phyloP scores from a whole-genome alignment of 495 filamentous ascomycete species.

The Aspergillus biplanus region DNA sequence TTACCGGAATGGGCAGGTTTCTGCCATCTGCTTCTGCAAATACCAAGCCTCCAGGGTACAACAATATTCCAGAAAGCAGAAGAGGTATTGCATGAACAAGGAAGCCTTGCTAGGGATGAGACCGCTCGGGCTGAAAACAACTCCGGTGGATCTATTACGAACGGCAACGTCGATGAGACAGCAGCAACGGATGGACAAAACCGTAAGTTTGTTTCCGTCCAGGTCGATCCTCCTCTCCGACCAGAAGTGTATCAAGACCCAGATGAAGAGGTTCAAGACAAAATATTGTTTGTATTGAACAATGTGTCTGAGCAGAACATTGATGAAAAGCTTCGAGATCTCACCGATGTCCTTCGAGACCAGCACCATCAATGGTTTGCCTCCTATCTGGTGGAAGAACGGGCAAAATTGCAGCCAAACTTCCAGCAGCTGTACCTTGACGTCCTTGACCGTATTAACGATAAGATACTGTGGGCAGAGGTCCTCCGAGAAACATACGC shows the following conservation, averaged over 20 bases:
- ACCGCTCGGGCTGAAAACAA: conserved; percentile 41
- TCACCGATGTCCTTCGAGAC: conserved; percentile 75
- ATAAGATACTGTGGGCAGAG: conserved; percentile 79
- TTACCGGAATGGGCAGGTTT: conserved; percentile 93
- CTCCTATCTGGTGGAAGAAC: conserved; percentile 90
- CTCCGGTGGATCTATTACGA: conserved; percentile 52
- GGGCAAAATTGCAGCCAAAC: conserved; percentile 94
- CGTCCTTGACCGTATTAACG: conserved; percentile 79
- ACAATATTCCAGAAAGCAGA: conserved; percentile 82
- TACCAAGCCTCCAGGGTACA: conserved; percentile 80
- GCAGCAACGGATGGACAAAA: conserved; percentile 52
- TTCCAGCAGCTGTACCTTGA: conserved; percentile 92
- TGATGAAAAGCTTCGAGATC: conserved; percentile 75
- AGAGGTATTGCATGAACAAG: conserved; percentile 72
- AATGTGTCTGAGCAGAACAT: conserved; percentile 91
- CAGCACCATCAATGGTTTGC: conserved; percentile 96
- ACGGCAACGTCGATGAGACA: conserved; percentile 68
- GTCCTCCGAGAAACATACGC: conserved; percentile 92
- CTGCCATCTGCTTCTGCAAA: conserved; percentile 77
- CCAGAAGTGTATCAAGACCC: conserved; percentile 74
- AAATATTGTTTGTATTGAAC: conserved; percentile 93
- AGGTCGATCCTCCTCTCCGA: conserved; percentile 67
- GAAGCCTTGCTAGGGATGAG: conserved; percentile 41
- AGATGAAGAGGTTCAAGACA: conserved; percentile 81
- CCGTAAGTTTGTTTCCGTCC: conserved; percentile 71